phyloP scores from a whole-genome alignment of 129 eudicot species.

The Lactuca sativa region DNA sequence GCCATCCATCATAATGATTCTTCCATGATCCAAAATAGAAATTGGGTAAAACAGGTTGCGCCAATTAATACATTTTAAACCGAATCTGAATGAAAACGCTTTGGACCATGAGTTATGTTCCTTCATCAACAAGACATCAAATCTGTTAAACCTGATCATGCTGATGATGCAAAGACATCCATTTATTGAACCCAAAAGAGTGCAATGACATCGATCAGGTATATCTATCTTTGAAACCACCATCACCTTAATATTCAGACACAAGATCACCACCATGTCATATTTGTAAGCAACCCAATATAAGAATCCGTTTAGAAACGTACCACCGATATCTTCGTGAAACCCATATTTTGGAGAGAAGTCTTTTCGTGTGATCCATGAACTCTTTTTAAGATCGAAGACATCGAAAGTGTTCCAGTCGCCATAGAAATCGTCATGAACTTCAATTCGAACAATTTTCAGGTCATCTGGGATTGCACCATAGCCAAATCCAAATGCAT shows the following conservation, averaged over 20 bases:
- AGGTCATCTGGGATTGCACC: background rate
- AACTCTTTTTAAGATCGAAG: background rate
- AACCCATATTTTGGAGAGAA: background rate
- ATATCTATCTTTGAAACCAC: background rate
- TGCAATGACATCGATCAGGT: background rate
- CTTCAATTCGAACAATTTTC: slow-evolving; percentile 8
- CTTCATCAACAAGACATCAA: slow-evolving; percentile 8
- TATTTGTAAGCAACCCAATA: background rate
- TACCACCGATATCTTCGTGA: background rate
- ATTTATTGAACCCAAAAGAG: background rate
- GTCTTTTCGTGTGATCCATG: background rate
- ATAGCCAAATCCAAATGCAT: slow-evolving; percentile 9
- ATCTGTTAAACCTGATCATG: background rate
- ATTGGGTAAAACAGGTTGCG: background rate
- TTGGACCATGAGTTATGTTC: background rate
- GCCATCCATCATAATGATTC: slow-evolving; percentile 2
- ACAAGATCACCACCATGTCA: background rate
- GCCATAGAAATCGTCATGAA: too few relatives aligned
- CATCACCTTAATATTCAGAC: background rate
- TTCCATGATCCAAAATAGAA: background rate
- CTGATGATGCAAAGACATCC: background rate
- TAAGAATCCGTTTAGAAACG: slow-evolving; percentile 17
- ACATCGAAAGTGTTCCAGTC: slow-evolving; percentile 3
- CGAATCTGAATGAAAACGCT: background rate
- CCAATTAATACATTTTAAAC: background rate